These are phyloP conservation scores for Naganishia sp. DNA, from an alignment of 1,284 basidiomycete species.

Conservation along the genomic window DNA sequence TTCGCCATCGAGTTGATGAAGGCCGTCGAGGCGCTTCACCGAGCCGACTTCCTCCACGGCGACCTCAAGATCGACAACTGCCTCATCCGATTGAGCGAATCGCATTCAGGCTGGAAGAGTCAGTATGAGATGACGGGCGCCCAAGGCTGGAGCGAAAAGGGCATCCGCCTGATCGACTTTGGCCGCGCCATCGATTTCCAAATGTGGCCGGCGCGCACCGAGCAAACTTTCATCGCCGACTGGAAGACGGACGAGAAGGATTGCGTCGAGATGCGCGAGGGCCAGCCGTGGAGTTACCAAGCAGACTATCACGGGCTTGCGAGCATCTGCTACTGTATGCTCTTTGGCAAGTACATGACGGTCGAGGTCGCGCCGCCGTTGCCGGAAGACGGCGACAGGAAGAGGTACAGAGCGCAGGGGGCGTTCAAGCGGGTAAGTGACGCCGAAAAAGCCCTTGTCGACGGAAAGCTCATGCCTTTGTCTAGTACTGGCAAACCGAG, in stretches of 20 bases:
- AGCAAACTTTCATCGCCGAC: constrained; percentile 79
- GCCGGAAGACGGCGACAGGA: constrained; percentile 37
- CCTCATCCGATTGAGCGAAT: constrained; percentile 76
- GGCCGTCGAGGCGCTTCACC: constrained; percentile 78
- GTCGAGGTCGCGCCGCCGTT: constrained; percentile 50
- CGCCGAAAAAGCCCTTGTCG: no score
- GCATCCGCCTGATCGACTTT: constrained; percentile 93
- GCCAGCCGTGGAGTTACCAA: constrained; percentile 85
- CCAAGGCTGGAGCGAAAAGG: constrained; percentile 83
- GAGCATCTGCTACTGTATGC: constrained; percentile 88
- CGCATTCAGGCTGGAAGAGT: constrained; percentile 69
- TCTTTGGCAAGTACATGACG: constrained; percentile 94
- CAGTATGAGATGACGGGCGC: constrained; percentile 73
- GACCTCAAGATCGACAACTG: constrained; percentile 99
- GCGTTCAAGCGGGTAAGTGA: constrained; percentile 69
- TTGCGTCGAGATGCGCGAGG: constrained; percentile 84
- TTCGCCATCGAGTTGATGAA: constrained; percentile 89
- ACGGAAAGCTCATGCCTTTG: background rate
- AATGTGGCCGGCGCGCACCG: constrained; percentile 64
- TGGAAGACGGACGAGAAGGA: constrained; percentile 86
- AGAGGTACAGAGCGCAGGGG: constrained; percentile 67
- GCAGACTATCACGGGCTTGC: constrained; percentile 95
- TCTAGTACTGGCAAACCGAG: constrained; percentile 83
- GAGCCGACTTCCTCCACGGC: constrained; percentile 84
- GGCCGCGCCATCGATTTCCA: constrained; percentile 86